Evolutionary conservation across 768 basidiomycete species (phyloP).

Genomic region (Boletus rubropictus): DNA sequence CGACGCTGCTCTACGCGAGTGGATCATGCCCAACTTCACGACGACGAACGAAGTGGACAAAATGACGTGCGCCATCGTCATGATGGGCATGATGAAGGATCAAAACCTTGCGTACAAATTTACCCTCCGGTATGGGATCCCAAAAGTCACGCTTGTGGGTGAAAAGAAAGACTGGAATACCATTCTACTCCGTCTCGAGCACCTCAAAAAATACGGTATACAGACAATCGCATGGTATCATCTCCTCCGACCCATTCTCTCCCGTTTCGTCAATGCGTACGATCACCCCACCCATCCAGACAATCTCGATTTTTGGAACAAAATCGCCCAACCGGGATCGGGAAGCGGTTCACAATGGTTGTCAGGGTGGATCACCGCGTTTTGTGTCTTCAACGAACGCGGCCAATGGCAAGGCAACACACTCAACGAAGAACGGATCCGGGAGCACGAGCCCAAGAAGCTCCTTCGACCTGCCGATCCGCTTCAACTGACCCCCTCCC

Average conservation of each 20-base stretch:
- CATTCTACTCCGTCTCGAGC: conserved; percentile 34
- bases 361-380: conserved; percentile 39
- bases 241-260: conserved; percentile 37
- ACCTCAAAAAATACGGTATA: conserved; percentile 35
- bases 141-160: conserved; percentile 41
- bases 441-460: conserved; percentile 28
- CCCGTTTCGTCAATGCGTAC: conserved; percentile 34
- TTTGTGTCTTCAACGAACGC: conserved; percentile 30
- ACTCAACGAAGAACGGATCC: conserved; percentile 27
- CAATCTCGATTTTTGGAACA: conserved; percentile 37
- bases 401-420: conserved; percentile 31
- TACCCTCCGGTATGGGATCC: conserved; percentile 35
- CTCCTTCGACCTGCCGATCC: conserved; percentile 28
- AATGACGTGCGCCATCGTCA: conserved; percentile 34
- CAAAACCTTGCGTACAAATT: conserved; percentile 37
- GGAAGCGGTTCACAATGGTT: conserved; percentile 30
- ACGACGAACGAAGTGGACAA: conserved; percentile 40
- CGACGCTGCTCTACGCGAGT: conserved; percentile 29
- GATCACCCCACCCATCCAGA: conserved; percentile 25
- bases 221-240: conserved; percentile 34
- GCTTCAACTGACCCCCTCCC: conserved; percentile 19
- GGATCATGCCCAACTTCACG: conserved; percentile 40
- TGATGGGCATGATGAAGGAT: conserved; percentile 41
- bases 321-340: conserved; percentile 25
- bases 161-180: conserved; percentile 35